A percentile compares a stretch with the other conserved stretches of the same genome.
These are phyloP conservation scores for Rosa hybrid DNA, from an alignment of 331 rosid species.

Conservation along the genomic window DNA sequence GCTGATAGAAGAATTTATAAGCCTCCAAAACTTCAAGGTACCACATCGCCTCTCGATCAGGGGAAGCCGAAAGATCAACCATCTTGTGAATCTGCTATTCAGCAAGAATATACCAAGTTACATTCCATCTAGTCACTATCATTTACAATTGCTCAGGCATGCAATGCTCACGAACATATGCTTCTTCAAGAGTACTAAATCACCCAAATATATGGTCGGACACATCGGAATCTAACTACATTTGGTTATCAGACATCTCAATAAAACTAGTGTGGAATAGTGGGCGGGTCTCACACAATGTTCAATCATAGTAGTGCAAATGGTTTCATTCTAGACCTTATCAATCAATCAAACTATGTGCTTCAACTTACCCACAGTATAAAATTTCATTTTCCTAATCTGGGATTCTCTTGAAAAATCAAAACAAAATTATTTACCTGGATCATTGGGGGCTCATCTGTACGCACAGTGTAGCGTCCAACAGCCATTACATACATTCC, in stretches of 20 bases:
- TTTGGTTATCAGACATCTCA: background rate
- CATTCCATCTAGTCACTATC: background rate
- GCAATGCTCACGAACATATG: background rate
- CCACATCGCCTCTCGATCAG: constrained; percentile 91
- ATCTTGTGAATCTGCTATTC: constrained; percentile 77
- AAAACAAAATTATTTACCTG: constrained; percentile 39
- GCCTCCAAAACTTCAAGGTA: constrained; percentile 92
- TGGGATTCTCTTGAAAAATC: background rate
- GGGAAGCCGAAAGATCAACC: constrained; percentile 78
- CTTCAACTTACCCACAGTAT: background rate
- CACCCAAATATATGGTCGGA: background rate
- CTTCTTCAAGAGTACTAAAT: background rate
- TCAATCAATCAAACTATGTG: background rate
- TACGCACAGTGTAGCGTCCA: constrained; percentile 53
- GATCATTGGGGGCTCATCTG: constrained; percentile 49
- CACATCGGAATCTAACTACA: background rate
- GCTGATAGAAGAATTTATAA: constrained; percentile 68
- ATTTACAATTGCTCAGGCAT: background rate
- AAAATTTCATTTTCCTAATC: background rate
- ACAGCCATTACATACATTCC: constrained; percentile 93
- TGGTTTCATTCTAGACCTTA: background rate
- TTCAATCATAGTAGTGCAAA: too few relatives aligned
- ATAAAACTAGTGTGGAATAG: background rate
- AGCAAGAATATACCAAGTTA: background rate
- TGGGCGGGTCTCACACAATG: too few relatives aligned